Percentiles rank a stretch among this genome's conserved stretches.
Evolutionary conservation across 2,329 filamentous ascomycete genomes (phyloP).

Genomic region (Penicillium sclerotigenum): DNA sequence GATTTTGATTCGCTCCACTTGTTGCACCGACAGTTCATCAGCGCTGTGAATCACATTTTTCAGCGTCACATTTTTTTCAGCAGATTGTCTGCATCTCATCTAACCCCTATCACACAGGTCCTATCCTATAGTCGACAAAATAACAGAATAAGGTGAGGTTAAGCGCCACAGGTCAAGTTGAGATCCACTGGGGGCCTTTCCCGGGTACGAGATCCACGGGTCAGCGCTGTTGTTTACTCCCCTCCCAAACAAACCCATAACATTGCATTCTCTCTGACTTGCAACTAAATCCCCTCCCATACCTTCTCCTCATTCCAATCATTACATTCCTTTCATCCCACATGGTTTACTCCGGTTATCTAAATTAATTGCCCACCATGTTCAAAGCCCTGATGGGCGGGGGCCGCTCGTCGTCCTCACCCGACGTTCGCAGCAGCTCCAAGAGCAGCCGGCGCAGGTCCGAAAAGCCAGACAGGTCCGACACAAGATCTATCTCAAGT

Average conservation of each 20-base stretch:
- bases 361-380: slow-evolving; percentile 35
- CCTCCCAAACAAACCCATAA: slow-evolving; percentile 27
- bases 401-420: slow-evolving; percentile 33
- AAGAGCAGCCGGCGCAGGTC: slow-evolving; percentile 33
- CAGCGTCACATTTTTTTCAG: not conserved
- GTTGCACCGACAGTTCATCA: slow-evolving; percentile 17
- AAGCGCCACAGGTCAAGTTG: not conserved
- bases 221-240: slow-evolving; percentile 12
- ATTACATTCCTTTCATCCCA: slow-evolving; percentile 21
- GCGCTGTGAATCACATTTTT: slow-evolving; percentile 10
- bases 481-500: slow-evolving; percentile 36
- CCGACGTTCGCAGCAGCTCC: slow-evolving; percentile 32
- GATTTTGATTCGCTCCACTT: slow-evolving; percentile 29
- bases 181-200: slow-evolving; percentile 1
- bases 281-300: slow-evolving; percentile 7
- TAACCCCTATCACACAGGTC: not conserved
- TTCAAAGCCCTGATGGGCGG: slow-evolving; percentile 39
- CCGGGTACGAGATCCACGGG: slow-evolving; percentile 9
- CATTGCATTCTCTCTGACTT: slow-evolving; percentile 12
- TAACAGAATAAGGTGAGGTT: not conserved
- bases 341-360: slow-evolving; percentile 30
- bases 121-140: not conserved
- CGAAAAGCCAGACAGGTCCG: slow-evolving; percentile 21
- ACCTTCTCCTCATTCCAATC: slow-evolving; percentile 1
- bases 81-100: slow-evolving; percentile 5